Percentiles rank a stretch among this genome's conserved stretches.
Evolutionary conservation across 306 rosid species (phyloP).

Genomic region (Ceratonia siliqua): DNA sequence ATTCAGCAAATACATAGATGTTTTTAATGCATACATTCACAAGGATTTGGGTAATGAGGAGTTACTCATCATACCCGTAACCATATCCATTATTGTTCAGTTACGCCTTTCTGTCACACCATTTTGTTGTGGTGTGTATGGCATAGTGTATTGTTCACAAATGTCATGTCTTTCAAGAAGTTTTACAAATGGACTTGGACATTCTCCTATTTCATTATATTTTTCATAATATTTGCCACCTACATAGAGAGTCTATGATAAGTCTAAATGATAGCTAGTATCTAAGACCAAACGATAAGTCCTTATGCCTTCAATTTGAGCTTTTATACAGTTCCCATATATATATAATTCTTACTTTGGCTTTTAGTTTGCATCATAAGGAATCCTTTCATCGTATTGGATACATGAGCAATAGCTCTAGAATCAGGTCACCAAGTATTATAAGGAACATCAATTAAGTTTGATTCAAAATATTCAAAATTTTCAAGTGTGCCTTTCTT

Average conservation of each 20-base stretch:
- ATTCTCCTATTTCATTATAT: no score
- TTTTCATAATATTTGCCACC: no score
- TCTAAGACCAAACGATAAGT: not conserved
- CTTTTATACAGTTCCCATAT: not conserved
- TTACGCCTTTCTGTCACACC: no score
- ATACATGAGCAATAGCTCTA: not conserved
- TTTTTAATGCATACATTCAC: no score
- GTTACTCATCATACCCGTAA: no score
- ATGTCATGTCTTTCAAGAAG: no score
- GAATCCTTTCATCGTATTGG: not conserved
- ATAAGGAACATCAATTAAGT: not conserved
- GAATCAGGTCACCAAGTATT: not conserved
- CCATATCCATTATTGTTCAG: no score
- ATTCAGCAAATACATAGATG: no score
- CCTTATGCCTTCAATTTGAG: not conserved
- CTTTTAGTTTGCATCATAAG: conserved; percentile 3
- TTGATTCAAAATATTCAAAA: not conserved
- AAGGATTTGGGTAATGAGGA: no score
- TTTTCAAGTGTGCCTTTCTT: not conserved
- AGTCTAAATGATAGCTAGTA: not conserved
- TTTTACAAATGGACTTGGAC: no score
- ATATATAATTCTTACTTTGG: not conserved
- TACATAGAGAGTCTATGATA: not conserved
- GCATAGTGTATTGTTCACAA: no score
- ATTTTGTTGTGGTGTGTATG: no score